Evolutionary conservation across 2,329 filamentous ascomycete species (phyloP).

Genomic region (Colletotrichum siamense): DNA sequence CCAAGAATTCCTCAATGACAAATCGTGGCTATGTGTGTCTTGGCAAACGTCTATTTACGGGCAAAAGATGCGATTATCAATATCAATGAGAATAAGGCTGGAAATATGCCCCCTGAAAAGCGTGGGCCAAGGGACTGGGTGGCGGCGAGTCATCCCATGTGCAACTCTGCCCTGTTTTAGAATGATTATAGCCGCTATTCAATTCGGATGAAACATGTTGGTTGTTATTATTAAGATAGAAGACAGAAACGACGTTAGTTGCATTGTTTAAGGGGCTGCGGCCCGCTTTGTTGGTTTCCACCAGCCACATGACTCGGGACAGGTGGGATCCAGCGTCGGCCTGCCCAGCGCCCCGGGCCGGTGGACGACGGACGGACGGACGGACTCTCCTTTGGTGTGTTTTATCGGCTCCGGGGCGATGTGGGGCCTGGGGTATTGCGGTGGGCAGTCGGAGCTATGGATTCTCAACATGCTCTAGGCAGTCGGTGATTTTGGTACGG

Average conservation of each 20-base stretch:
- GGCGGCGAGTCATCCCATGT: background rate
- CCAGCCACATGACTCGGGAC: background rate
- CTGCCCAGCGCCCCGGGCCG: background rate
- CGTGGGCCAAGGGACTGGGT: background rate
- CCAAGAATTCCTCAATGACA: background rate
- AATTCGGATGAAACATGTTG: background rate
- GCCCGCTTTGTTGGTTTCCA: background rate
- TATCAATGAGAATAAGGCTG: background rate
- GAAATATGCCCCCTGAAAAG: background rate
- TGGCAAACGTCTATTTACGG: background rate
- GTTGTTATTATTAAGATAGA: background rate
- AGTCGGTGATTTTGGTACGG: background rate
- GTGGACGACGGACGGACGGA: background rate
- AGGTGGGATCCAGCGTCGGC: background rate
- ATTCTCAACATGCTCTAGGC: background rate
- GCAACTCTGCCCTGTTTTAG: background rate
- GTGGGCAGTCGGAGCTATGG: background rate
- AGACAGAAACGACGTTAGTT: background rate
- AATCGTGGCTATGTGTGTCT: background rate
- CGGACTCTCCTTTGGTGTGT: background rate
- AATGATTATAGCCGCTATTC: background rate
- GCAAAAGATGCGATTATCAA: background rate
- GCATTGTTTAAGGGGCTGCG: background rate
- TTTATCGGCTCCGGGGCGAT: background rate
- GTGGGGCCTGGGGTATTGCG: background rate